Conservation (phyloP, 305 asterid species). For the Solanum hybrid region DNA sequence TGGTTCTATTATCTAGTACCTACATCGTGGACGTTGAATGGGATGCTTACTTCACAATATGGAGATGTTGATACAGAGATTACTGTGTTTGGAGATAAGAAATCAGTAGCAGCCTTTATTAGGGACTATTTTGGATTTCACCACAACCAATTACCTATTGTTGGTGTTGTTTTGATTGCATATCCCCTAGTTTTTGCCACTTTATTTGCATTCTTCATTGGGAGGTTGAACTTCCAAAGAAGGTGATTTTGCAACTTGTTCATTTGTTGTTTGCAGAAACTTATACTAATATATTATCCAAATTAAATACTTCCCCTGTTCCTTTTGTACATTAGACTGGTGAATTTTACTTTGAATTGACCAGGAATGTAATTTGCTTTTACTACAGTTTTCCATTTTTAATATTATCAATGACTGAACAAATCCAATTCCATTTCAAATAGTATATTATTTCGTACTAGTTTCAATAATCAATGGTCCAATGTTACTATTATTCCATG, state of each 20-base stretch:
- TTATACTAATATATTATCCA: not conserved
- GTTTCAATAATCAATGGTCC: not conserved
- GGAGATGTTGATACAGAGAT: slow-evolving; percentile 41
- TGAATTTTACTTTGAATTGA: not conserved
- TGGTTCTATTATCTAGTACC: slow-evolving; percentile 49
- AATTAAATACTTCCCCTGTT: not conserved
- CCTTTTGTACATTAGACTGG: not conserved
- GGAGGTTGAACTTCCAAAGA: slow-evolving; percentile 45
- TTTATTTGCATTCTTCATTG: slow-evolving; percentile 33
- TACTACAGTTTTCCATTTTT: not conserved
- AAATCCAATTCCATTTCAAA: not conserved
- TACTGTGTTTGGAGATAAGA: slow-evolving; percentile 32
- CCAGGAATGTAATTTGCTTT: not conserved
- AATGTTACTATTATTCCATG: too few species aligned
- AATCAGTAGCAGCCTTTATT: slow-evolving; percentile 32
- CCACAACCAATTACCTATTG: slow-evolving; percentile 34
- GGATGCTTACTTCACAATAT: slow-evolving; percentile 49
- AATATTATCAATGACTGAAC: not conserved
- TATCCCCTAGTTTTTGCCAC: slow-evolving; percentile 38
- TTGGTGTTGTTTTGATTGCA: slow-evolving; percentile 33
- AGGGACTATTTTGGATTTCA: slow-evolving; percentile 47
- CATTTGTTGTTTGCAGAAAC: not conserved
- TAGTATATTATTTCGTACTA: not conserved
- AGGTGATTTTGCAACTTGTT: slow-evolving; percentile 14
- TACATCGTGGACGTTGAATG: slow-evolving; percentile 54